These are phyloP conservation scores for Houttuynia cordata DNA, from an alignment of 164 flowering plant genomes.

Conservation along the genomic window DNA sequence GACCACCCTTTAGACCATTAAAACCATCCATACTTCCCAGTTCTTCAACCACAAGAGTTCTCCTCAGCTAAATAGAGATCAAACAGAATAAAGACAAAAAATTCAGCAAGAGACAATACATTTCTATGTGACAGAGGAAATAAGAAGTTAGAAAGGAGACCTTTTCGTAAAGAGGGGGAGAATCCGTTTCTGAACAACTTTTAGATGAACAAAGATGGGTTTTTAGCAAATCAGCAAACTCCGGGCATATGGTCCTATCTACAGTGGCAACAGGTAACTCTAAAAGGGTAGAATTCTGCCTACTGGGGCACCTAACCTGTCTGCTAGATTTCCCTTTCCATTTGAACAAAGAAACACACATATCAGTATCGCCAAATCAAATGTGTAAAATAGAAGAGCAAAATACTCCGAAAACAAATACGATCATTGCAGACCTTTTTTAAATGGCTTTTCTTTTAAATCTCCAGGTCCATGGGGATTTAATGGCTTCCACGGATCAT, in stretches of 20 bases:
- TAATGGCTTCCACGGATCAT: constrained; percentile 92
- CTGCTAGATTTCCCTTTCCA: background rate
- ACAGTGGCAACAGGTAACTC: background rate
- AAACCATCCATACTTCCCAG: constrained; percentile 1
- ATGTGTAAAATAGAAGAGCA: background rate
- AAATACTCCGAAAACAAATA: too few species aligned
- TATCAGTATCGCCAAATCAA: background rate
- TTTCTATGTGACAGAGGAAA: background rate
- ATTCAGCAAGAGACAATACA: background rate
- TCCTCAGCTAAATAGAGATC: constrained; percentile 54
- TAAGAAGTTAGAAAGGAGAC: constrained; percentile 16
- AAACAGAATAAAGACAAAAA: background rate
- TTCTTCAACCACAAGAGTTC: constrained; percentile 43
- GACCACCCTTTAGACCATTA: background rate
- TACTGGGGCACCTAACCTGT: background rate
- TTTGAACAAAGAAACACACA: too few species aligned
- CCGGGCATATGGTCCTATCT: constrained; percentile 14
- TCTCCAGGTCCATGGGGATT: constrained; percentile 92
- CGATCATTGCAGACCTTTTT: constrained; percentile 37
- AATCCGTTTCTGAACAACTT: constrained; percentile 21
- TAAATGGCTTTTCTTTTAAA: constrained; percentile 74
- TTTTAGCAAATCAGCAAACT: constrained; percentile 82
- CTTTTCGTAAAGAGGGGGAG: constrained; percentile 69
- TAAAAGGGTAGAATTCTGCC: background rate
- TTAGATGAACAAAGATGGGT: constrained; percentile 15